Evolutionary conservation across 306 rosid species (phyloP).

Genomic region (Cucurbita pepo): DNA sequence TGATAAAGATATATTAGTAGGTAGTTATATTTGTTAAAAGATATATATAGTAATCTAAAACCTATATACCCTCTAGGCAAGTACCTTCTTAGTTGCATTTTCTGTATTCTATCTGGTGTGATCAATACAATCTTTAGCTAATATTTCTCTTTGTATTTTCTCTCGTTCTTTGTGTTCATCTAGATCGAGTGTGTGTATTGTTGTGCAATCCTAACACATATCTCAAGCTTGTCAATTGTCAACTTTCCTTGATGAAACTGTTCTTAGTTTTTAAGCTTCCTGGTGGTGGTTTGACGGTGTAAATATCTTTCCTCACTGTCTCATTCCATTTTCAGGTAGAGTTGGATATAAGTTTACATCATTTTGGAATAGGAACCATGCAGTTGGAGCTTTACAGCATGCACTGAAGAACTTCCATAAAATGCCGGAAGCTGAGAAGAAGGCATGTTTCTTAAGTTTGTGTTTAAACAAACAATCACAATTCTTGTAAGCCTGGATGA

Average conservation of each 20-base stretch:
- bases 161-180: too few relatives aligned
- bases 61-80: too few relatives aligned
- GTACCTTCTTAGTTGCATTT: too few relatives aligned
- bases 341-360: constrained; percentile 95
- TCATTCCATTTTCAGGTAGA: constrained; percentile 61
- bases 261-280: neutral
- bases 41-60: too few relatives aligned
- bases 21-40: too few relatives aligned
- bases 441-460: constrained; percentile 31
- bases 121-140: too few relatives aligned
- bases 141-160: too few relatives aligned
- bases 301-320: constrained; percentile 9
- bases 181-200: too few relatives aligned
- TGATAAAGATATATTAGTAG: too few relatives aligned
- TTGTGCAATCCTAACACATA: neutral
- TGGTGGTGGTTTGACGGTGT: neutral
- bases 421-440: constrained; percentile 87
- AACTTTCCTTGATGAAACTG: neutral
- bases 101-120: too few relatives aligned
- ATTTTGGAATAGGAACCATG: constrained; percentile 98
- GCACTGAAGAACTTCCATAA: constrained; percentile 42
- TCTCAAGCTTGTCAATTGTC: neutral
- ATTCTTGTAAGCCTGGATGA: neutral
- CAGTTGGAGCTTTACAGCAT: constrained; percentile 67
- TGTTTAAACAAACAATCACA: too few relatives aligned